Evolutionary conservation across 352 stramenopile genomes (phyloP), one percentile per base, ranked within the genome.

Genomic region (Phytophthora citrophthora): DNA sequence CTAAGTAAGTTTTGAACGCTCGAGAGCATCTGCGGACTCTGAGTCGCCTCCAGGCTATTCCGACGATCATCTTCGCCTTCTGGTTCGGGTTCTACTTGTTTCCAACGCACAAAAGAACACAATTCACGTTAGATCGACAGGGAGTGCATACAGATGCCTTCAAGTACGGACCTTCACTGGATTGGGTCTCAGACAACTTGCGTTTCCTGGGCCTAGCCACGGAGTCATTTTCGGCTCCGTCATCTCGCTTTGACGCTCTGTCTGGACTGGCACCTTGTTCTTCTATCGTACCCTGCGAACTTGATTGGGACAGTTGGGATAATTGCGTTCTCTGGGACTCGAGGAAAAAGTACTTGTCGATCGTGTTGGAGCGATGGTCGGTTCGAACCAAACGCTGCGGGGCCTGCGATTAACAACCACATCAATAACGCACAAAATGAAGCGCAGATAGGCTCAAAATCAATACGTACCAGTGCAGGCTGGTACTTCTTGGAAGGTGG

Each of bases 261-360:
- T 67, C 52, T 18, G 44, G 54, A 10, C 16, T 69, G 23, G 13
- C 9, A 27, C 69, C 44, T 27, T 23, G 36, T 3, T 73, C 49
- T 44, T 74, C 54, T 65, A 27, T 20, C 20, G 34, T 67, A 5
- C 34, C 20, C 13, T 72, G 62, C 2, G 63, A 76, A 18, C 40
- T 58, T 39, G 74, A 70, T 60, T 77, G 70, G 23, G 69, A 77
- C 6, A 57, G 47, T 49, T 73, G 67, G 15, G 74, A 74, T 32
- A 73, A 15, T 13, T 69, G 65, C 23, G 77, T 90, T 53, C 74
- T 78, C 54, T 95, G 87, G 0, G 86, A 95, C 7, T 90, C 76
- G 9, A 94, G 70, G 62, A 92, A 91, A 48, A 72, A 90, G 60
- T 88, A 96, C 54, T 91, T 93, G 67, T 94, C 88, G 16, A 96